phyloP scores from a whole-genome alignment of 805 yeast genomes.

The Priceomyces medius region DNA sequence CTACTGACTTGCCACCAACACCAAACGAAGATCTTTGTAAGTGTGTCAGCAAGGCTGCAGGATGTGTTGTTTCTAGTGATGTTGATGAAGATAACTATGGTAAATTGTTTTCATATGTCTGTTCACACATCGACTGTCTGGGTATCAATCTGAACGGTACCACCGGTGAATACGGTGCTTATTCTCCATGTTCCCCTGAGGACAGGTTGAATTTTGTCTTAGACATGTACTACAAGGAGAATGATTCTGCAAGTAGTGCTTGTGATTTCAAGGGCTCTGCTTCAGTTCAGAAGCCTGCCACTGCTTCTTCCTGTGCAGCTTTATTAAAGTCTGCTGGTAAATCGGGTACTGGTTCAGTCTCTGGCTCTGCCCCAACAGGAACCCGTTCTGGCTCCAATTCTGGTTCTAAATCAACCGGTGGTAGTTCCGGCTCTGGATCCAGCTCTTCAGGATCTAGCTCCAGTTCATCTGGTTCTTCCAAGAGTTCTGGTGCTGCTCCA shows the following conservation, averaged over 20 bases:
- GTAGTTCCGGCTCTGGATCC: slow-evolving; percentile 23
- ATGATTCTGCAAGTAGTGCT: slow-evolving; percentile 45
- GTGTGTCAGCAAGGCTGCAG: slow-evolving; percentile 55
- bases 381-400: slow-evolving; percentile 29
- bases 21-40: slow-evolving; percentile 65
- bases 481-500: slow-evolving; percentile 14
- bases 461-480: slow-evolving; percentile 14
- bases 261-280: slow-evolving; percentile 77
- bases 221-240: slow-evolving; percentile 58
- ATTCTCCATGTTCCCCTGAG: slow-evolving; percentile 67
- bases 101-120: slow-evolving; percentile 56
- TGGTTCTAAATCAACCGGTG: slow-evolving; percentile 22
- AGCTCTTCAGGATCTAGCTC: slow-evolving; percentile 26
- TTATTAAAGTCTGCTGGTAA: slow-evolving; percentile 65
- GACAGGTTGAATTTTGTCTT: slow-evolving; percentile 64
- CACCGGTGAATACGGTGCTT: slow-evolving; percentile 67
- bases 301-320: slow-evolving; percentile 52
- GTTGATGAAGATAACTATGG: slow-evolving; percentile 59
- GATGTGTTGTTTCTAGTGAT: slow-evolving; percentile 59
- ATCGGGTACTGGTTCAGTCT: slow-evolving; percentile 62
- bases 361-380: slow-evolving; percentile 24
- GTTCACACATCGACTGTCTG: slow-evolving; percentile 58
- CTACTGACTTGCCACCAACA: slow-evolving; percentile 73
- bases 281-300: slow-evolving; percentile 32
- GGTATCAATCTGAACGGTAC: slow-evolving; percentile 65